A percentile compares a stretch with the other conserved stretches of the same genome.
Evolutionary conservation across 2,329 filamentous ascomycete genomes (phyloP).

Genomic region (Aspergillus nomiae): DNA sequence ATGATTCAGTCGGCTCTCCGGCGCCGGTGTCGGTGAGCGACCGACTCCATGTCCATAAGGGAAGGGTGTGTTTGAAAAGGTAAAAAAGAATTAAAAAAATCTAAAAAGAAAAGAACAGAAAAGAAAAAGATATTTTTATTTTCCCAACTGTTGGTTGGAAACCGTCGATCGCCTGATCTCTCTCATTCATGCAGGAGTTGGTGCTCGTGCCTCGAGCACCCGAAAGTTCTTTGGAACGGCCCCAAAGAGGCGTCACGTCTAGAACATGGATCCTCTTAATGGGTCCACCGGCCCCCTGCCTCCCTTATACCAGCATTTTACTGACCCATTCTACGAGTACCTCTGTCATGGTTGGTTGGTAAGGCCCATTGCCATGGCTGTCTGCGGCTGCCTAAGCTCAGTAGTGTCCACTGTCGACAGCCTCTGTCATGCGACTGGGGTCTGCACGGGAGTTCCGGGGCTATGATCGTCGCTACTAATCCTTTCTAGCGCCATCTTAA

Average conservation of each 20-base stretch:
- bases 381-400: conserved; percentile 28
- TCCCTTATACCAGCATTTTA: conserved; percentile 11
- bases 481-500: conserved; percentile 37
- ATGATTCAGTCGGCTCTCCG: conserved; percentile 18
- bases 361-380: conserved; percentile 23
- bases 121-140: not conserved
- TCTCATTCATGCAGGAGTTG: conserved; percentile 26
- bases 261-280: conserved; percentile 21
- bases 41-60: not conserved
- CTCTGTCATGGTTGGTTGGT: not conserved
- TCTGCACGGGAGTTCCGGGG: conserved; percentile 36
- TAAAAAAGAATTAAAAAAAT: not conserved
- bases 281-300: conserved; percentile 15
- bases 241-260: conserved; percentile 18
- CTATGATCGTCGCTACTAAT: conserved; percentile 36
- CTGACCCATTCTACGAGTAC: conserved; percentile 15
- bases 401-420: conserved; percentile 33
- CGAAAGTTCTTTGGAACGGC: conserved; percentile 13
- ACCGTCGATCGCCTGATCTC: conserved; percentile 32
- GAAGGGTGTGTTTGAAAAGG: not conserved
- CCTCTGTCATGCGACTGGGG: conserved; percentile 26
- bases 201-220: conserved; percentile 28
- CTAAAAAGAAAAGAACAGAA: not conserved
- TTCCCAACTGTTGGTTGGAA: conserved; percentile 24
- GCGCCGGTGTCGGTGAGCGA: conserved; percentile 32